phyloP scores from a whole-genome alignment of 192 early-diverging fungal species.

The Entophlyctis luteolus region DNA sequence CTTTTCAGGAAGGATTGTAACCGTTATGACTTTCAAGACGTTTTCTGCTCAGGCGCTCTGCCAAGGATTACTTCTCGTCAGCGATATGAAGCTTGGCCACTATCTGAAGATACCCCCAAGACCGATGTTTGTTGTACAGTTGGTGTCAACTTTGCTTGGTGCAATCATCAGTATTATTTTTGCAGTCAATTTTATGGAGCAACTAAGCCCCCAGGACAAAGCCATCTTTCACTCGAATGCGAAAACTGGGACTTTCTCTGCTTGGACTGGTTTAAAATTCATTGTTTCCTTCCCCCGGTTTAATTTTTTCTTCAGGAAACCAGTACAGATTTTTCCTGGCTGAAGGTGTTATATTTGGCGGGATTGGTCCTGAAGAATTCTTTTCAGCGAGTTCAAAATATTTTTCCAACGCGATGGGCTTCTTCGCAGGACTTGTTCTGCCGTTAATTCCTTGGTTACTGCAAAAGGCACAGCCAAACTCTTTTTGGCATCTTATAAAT shows the following conservation, averaged over 20 bases:
- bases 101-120: slow-evolving; percentile 67
- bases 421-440: slow-evolving; percentile 24
- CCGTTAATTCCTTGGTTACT: slow-evolving; percentile 27
- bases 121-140: slow-evolving; percentile 49
- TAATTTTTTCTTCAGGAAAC: neutral
- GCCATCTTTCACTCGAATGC: too few relatives aligned
- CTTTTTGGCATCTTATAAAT: slow-evolving; percentile 28
- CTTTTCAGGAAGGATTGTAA: slow-evolving; percentile 56
- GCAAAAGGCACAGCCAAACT: slow-evolving; percentile 3
- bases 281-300: neutral
- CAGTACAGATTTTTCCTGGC: slow-evolving; percentile 24
- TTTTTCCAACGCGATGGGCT: slow-evolving; percentile 10
- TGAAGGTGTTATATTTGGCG: slow-evolving; percentile 32
- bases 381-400: slow-evolving; percentile 21
- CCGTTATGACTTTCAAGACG: slow-evolving; percentile 79
- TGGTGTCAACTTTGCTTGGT: slow-evolving; percentile 56
- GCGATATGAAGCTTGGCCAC: slow-evolving; percentile 71
- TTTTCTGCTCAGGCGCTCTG: slow-evolving; percentile 73
- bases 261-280: neutral
- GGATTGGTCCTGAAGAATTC: slow-evolving; percentile 32
- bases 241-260: neutral
- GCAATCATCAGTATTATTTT: slow-evolving; percentile 36
- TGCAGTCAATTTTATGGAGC: neutral
- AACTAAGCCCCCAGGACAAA: neutral
- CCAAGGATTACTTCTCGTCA: slow-evolving; percentile 68